Evolutionary conservation across 805 yeast species (phyloP).

Genomic region (Ogataea neopini): DNA sequence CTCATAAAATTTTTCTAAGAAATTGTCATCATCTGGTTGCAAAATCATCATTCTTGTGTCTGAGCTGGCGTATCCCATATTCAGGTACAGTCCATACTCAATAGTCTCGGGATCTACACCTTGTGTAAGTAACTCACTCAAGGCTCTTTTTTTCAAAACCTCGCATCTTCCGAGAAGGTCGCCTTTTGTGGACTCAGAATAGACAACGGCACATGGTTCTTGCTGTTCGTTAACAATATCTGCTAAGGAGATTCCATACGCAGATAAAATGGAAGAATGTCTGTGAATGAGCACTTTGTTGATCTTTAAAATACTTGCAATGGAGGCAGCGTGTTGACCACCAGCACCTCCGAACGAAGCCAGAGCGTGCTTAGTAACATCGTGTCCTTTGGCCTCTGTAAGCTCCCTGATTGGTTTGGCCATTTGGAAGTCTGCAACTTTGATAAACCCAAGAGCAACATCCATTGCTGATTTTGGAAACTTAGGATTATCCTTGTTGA

Average conservation of each 20-base stretch:
- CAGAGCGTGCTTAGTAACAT: conserved; percentile 58
- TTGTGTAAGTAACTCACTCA: conserved; percentile 24
- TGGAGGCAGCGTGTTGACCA: conserved; percentile 78
- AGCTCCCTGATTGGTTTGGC: conserved; percentile 77
- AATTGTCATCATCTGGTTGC: conserved; percentile 26
- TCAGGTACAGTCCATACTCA: conserved; percentile 45
- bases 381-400: conserved; percentile 78
- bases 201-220: conserved; percentile 28
- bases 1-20: conserved; percentile 25
- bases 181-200: conserved; percentile 13
- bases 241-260: conserved; percentile 69
- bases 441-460: conserved; percentile 74
- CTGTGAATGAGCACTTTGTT: conserved; percentile 65
- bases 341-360: conserved; percentile 91
- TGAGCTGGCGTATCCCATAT: conserved; percentile 52
- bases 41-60: conserved; percentile 34
- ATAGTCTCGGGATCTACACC: conserved; percentile 18
- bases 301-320: conserved; percentile 69
- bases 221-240: conserved; percentile 36
- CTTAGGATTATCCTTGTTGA: conserved; percentile 44
- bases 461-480: conserved; percentile 53
- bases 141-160: neutral
- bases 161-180: conserved; percentile 15
- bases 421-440: conserved; percentile 83
- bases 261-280: conserved; percentile 46